These are phyloP conservation scores for Cyclaneusma minus DNA, from an alignment of 2,329 filamentous ascomycete species.

Conservation along the genomic window DNA sequence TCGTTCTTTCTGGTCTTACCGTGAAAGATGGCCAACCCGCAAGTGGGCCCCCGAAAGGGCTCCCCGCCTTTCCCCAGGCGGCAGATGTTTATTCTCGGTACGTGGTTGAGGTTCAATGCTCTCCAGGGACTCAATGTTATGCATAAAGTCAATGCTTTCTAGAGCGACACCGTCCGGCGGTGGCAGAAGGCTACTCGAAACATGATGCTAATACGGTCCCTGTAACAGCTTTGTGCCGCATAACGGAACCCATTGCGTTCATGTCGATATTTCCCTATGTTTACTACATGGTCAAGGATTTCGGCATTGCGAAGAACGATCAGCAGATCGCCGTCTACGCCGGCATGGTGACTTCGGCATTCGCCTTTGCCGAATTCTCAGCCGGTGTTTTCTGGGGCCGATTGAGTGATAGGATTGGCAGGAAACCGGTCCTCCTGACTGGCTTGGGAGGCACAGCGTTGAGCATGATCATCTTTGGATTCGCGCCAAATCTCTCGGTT, in stretches of 20 bases:
- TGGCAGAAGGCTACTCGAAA: background rate
- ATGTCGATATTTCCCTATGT: slow-evolving; percentile 99
- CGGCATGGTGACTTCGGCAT: slow-evolving; percentile 90
- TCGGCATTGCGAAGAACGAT: slow-evolving; percentile 65
- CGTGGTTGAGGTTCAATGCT: no score
- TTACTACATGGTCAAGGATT: slow-evolving; percentile 93
- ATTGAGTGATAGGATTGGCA: slow-evolving; percentile 78
- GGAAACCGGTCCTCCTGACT: slow-evolving; percentile 80
- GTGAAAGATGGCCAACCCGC: no score
- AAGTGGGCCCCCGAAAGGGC: slow-evolving; percentile 16
- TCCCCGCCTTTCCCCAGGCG: slow-evolving; percentile 23
- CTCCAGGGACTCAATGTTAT: no score
- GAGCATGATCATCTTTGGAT: slow-evolving; percentile 87
- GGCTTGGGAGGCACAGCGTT: slow-evolving; percentile 84
- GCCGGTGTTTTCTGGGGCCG: slow-evolving; percentile 88
- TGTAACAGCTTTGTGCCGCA: slow-evolving; percentile 64
- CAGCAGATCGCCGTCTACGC: slow-evolving; percentile 80
- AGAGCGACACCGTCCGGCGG: background rate
- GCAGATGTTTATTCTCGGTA: slow-evolving; percentile 39
- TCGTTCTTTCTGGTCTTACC: no score
- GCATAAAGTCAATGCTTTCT: no score
- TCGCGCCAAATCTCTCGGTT: slow-evolving; percentile 65
- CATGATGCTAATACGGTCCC: background rate
- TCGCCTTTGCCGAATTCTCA: slow-evolving; percentile 89
- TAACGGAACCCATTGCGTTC: slow-evolving; percentile 97